Evolutionary conservation across 306 rosid species (phyloP).

Genomic region (Dalbergia cultrata): DNA sequence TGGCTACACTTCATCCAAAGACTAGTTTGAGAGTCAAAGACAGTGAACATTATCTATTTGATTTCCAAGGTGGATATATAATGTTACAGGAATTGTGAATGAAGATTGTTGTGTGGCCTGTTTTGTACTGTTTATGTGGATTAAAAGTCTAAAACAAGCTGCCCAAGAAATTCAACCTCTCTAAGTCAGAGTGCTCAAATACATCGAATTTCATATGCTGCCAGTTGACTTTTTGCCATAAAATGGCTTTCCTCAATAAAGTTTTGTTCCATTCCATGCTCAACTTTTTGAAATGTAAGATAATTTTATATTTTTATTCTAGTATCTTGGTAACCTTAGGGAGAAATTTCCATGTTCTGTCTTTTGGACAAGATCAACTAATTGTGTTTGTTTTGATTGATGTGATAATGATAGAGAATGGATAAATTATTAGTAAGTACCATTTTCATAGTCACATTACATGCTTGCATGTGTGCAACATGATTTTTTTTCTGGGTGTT

Average conservation of each 20-base stretch:
- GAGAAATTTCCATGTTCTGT: constrained; percentile 7
- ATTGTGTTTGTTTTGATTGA: constrained; percentile 10
- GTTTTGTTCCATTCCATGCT: not conserved
- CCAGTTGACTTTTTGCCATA: constrained; percentile 10
- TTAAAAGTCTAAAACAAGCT: not conserved
- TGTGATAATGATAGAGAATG: not conserved
- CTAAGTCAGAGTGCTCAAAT: not conserved
- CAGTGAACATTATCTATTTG: not conserved
- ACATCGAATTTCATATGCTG: constrained; percentile 8
- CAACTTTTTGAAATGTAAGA: not conserved
- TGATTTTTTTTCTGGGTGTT: constrained; percentile 16
- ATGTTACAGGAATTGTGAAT: constrained; percentile 2
- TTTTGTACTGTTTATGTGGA: not conserved
- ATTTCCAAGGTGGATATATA: not conserved
- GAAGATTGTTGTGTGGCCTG: not conserved
- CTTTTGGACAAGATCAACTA: constrained; percentile 19
- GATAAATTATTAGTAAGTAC: not conserved
- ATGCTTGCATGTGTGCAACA: not conserved
- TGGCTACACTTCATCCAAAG: not conserved
- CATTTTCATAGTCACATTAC: constrained; percentile 10
- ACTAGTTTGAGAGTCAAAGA: not conserved
- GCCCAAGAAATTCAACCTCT: not conserved
- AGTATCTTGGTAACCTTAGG: not conserved
- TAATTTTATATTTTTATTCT: not conserved
- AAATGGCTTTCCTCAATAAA: not conserved